Conservation (phyloP, 257 asterid species). For the Nicotiana obtusifolia region DNA sequence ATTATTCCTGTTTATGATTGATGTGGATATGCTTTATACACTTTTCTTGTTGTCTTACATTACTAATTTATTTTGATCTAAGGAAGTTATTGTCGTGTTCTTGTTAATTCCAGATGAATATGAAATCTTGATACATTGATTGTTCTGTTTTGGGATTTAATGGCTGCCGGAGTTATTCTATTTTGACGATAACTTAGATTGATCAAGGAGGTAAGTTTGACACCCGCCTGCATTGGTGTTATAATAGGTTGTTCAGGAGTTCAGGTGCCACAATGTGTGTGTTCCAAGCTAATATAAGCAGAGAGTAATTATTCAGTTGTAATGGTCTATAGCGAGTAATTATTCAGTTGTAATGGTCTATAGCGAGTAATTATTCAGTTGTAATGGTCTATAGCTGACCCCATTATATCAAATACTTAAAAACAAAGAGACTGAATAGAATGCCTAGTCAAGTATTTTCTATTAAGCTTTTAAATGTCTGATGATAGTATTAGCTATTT, state of each 20-base stretch:
- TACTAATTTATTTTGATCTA: background rate
- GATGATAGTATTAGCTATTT: background rate
- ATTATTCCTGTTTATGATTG: background rate
- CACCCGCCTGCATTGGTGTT: background rate
- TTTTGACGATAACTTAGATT: background rate
- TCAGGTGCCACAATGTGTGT: background rate
- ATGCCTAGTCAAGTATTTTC: background rate
- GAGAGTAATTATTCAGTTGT: background rate
- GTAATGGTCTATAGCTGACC: background rate
- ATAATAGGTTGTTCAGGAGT: background rate
- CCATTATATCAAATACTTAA: background rate
- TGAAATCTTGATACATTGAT: conserved; percentile 6
- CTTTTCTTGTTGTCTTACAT: background rate
- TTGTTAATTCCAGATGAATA: conserved; percentile 9
- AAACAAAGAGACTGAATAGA: background rate
- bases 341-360: background rate
- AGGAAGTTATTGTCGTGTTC: background rate
- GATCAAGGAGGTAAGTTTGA: background rate
- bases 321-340: background rate
- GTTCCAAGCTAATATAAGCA: background rate
- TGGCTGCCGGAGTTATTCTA: background rate
- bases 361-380: background rate
- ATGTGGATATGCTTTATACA: background rate
- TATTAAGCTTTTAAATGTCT: background rate
- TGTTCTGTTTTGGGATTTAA: conserved; percentile 6